Conservation (phyloP, 225 moss, liverwort and hornwort genomes). For the Anthoceros angustus region DNA sequence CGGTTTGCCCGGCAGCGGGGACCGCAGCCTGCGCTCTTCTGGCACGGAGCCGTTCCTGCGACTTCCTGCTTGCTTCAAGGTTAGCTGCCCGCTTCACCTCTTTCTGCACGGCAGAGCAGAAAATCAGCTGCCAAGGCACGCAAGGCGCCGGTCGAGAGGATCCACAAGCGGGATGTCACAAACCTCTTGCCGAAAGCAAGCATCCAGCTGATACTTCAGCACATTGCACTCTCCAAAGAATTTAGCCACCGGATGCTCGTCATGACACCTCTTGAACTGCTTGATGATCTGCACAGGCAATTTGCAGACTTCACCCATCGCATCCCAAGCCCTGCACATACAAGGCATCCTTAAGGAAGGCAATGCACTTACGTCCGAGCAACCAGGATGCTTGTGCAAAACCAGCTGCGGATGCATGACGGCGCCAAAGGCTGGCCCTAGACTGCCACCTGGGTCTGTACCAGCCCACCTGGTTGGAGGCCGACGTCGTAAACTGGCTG, state of each 20-base stretch:
- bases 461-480: too few relatives aligned
- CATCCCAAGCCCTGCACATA: neutral
- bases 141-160: neutral
- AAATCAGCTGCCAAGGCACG: neutral
- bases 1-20: too few relatives aligned
- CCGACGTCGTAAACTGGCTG: too few relatives aligned
- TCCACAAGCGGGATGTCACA: neutral
- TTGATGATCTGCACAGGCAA: constrained; percentile 40
- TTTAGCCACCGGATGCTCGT: constrained; percentile 71
- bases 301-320: neutral
- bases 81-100: constrained; percentile 76
- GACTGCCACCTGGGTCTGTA: too few relatives aligned
- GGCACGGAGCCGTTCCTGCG: constrained; percentile 64
- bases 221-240: constrained; percentile 88
- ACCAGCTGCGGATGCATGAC: neutral
- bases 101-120: constrained; percentile 28
- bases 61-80: constrained; percentile 72
- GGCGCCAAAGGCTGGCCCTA: neutral
- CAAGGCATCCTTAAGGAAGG: neutral
- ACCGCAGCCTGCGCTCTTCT: constrained; percentile 24
- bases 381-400: neutral
- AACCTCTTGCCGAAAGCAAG: constrained; percentile 83
- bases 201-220: constrained; percentile 66
- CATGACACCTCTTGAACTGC: constrained; percentile 86
- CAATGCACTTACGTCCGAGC: neutral